These are phyloP conservation scores for Cystobasidium slooffiae DNA, from an alignment of 1,284 basidiomycete species.

Conservation along the genomic window DNA sequence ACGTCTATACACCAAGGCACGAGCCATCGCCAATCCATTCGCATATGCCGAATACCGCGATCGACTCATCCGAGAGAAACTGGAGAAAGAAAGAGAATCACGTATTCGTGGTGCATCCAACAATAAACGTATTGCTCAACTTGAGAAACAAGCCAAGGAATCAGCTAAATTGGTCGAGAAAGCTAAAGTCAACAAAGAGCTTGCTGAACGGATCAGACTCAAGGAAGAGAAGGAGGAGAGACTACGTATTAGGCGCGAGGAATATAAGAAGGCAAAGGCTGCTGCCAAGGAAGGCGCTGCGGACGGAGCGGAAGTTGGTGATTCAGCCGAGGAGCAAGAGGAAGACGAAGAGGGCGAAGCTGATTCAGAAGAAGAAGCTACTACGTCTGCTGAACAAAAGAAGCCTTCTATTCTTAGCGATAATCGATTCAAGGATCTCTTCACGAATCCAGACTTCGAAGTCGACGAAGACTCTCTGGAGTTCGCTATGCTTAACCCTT, in stretches of 20 bases:
- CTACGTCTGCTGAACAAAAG: constrained; percentile 56
- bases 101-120: constrained; percentile 71
- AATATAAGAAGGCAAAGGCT: constrained; percentile 58
- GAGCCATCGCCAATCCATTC: constrained; percentile 93
- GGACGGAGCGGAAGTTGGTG: constrained; percentile 47
- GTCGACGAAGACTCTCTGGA: constrained; percentile 88
- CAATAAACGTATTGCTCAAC: constrained; percentile 20
- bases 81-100: constrained; percentile 90
- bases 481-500: constrained; percentile 89
- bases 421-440: constrained; percentile 86
- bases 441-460: constrained; percentile 90
- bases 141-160: constrained; percentile 60
- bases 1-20: constrained; percentile 92
- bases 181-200: constrained; percentile 83
- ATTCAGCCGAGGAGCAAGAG: constrained; percentile 47
- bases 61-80: constrained; percentile 79
- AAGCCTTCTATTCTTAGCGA: constrained; percentile 70
- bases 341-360: constrained; percentile 57
- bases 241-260: constrained; percentile 66
- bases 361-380: constrained; percentile 58
- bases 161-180: constrained; percentile 54
- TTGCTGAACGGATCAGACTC: constrained; percentile 81
- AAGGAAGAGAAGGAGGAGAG: constrained; percentile 73
- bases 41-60: constrained; percentile 94
- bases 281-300: constrained; percentile 46